Percentiles rank a stretch among this genome's conserved stretches.
Conservation (phyloP, 2,329 filamentous ascomycete species). For the Zopfia rhizophila region DNA sequence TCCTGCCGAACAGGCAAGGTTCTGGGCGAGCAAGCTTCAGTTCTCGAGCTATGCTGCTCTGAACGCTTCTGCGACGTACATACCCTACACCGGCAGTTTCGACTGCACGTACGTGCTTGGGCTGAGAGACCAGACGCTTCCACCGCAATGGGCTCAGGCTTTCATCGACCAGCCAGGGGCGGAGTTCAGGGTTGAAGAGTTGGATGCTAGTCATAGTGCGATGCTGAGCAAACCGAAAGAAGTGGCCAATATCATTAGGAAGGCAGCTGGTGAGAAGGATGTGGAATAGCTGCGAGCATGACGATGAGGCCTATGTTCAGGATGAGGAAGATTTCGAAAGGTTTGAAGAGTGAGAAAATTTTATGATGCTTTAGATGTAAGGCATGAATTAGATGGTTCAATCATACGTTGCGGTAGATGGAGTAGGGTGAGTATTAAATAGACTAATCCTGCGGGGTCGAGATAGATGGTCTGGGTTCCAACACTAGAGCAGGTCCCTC, state of each 20-base stretch:
- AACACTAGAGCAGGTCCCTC: no score
- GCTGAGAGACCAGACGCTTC: conserved; percentile 30
- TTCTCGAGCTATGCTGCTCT: conserved; percentile 32
- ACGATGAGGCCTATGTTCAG: no score
- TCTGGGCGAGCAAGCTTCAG: conserved; percentile 23
- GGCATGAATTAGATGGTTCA: no score
- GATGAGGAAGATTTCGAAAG: no score
- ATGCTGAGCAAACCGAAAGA: conserved; percentile 36
- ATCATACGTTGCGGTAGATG: no score
- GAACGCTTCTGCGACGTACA: conserved; percentile 32
- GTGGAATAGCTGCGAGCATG: no score
- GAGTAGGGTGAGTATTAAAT: no score
- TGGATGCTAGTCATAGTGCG: conserved; percentile 33
- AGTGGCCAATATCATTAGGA: conserved; percentile 24
- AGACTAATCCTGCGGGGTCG: no score
- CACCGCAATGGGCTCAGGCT: conserved; percentile 21
- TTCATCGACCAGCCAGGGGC: conserved; percentile 32
- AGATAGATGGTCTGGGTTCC: no score
- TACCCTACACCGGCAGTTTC: conserved; percentile 39
- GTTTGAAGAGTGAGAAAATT: no score
- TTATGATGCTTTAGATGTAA: no score
- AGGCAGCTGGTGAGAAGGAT: conserved; percentile 11
- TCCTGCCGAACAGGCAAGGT: conserved; percentile 5
- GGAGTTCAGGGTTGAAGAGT: conserved; percentile 22
- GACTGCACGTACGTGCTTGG: conserved; percentile 33